A percentile compares a stretch with the other conserved stretches of the same genome.
These are phyloP conservation scores for Calocybe cyanea DNA, from an alignment of 768 basidiomycete genomes.

Conservation along the genomic window DNA sequence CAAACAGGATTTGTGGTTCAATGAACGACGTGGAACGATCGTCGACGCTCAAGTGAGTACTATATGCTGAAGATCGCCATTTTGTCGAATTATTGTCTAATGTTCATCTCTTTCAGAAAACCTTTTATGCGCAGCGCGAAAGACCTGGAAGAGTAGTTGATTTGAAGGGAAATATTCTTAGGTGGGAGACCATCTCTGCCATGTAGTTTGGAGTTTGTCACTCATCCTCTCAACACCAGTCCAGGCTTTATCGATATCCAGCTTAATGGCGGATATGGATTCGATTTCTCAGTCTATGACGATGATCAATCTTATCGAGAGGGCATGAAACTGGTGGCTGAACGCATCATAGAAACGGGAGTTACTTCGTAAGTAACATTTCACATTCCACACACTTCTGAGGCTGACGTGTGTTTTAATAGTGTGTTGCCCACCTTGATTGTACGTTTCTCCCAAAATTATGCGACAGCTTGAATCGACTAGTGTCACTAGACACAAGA, in stretches of 20 bases:
- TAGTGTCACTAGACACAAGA: conserved; percentile 62
- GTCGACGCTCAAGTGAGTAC: conserved; percentile 69
- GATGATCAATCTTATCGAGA: conserved; percentile 63
- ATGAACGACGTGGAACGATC: conserved; percentile 68
- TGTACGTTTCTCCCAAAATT: conserved; percentile 34
- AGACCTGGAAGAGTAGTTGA: conserved; percentile 65
- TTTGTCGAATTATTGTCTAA: conserved; percentile 9
- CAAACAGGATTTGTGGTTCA: conserved; percentile 79
- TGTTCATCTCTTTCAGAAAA: conserved; percentile 39
- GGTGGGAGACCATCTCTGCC: conserved; percentile 30
- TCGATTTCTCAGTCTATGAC: conserved; percentile 83
- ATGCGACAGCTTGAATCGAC: not conserved
- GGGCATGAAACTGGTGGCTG: conserved; percentile 68
- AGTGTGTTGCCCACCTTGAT: conserved; percentile 69
- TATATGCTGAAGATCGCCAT: not conserved
- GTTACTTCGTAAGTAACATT: conserved; percentile 69
- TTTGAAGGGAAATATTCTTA: conserved; percentile 73
- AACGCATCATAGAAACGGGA: conserved; percentile 80
- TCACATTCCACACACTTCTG: not conserved
- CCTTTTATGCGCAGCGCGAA: conserved; percentile 60
- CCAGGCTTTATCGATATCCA: conserved; percentile 88
- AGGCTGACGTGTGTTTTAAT: conserved; percentile 19
- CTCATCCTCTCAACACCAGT: conserved; percentile 30
- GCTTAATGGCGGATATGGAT: conserved; percentile 86
- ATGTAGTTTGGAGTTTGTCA: not conserved